Evolutionary conservation across 805 yeast species (phyloP).

Genomic region (Candida piceae): DNA sequence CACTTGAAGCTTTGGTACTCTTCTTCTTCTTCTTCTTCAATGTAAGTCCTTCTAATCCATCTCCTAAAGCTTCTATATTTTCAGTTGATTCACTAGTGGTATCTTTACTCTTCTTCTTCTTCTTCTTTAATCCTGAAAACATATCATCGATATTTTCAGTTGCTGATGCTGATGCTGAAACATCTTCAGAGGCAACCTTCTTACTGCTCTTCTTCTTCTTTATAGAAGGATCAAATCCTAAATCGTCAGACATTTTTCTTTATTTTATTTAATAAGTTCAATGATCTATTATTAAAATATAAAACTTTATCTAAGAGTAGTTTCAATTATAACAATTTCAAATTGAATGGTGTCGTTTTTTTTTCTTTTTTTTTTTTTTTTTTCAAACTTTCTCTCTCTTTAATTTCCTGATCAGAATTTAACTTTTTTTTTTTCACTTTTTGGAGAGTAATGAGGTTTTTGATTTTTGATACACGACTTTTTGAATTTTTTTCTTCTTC

Average conservation of each 20-base stretch:
- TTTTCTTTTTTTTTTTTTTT: no score
- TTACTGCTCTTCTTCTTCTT: constrained; percentile 59
- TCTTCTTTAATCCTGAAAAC: constrained; percentile 78
- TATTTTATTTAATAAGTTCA: no score
- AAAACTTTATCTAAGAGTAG: no score
- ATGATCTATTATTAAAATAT: no score
- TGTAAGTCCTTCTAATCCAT: constrained; percentile 64
- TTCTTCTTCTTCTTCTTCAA: constrained; percentile 79
- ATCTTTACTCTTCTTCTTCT: constrained; percentile 70
- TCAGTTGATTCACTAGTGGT: constrained; percentile 32
- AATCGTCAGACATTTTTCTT: constrained; percentile 31
- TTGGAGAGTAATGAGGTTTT: no score
- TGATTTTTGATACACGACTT: no score
- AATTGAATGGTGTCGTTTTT: no score
- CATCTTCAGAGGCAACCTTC: constrained; percentile 33
- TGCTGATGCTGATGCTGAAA: constrained; percentile 34
- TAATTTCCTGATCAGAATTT: no score
- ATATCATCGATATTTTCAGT: constrained; percentile 48
- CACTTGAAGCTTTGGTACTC: constrained; percentile 51
- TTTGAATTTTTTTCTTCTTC: no score
- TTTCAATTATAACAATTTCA: no score
- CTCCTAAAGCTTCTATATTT: constrained; percentile 41
- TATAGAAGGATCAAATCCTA: constrained; percentile 75
- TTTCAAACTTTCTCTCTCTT: no score
- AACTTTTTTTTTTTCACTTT: no score